Evolutionary conservation across 2,329 filamentous ascomycete genomes (phyloP), one percentile per base, ranked within the genome.

Genomic region (Sporothrix phasma): DNA sequence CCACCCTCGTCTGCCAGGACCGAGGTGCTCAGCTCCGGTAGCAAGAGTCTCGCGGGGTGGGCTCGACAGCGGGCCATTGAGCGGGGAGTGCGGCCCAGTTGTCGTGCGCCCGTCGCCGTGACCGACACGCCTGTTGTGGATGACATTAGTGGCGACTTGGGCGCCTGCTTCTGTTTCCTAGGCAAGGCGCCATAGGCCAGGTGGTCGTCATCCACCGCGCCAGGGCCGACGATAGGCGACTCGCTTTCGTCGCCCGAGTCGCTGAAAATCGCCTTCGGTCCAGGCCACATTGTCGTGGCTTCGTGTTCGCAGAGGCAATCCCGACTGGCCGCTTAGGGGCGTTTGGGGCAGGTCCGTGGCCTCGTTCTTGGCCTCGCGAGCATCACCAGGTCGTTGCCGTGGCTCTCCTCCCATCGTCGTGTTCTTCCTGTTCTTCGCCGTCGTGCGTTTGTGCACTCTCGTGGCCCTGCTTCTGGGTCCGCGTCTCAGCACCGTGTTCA

Each of bases 401-500:
- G 41, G 61, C n/a, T n/a, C n/a, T n/a, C n/a, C n/a, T n/a, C n/a
- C n/a, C n/a, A n/a, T n/a, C n/a, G n/a, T n/a, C n/a, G n/a, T n/a
- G n/a, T n/a, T n/a, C n/a, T n/a, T n/a, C n/a, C n/a, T n/a, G n/a
- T n/a, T 51, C 45, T 10, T 45, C 37, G 24, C 41, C 39, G 26
- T 17, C 49, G 10, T 56, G 41, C 19, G 17, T 19, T 3, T 56
- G 34, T 2, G 24, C 47, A 7, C 37, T 3, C 5, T 13, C 8
- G 7, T 47, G n/a, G 43, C 31, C 31, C n/a, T 61, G 22, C 29
- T 51, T 64, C 58, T 22, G 47, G 62, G 34, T 45, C 34, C 79
- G 82, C 19, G 81, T 88, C 75, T 92, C 88, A 46, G 82, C 79
- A 8, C 89, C 89, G n/a, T 86, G 80, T 64, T 79, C 77, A 47